These are phyloP conservation scores for Fusarium sp. DNA, from an alignment of 2,329 filamentous ascomycete genomes.

Conservation along the genomic window DNA sequence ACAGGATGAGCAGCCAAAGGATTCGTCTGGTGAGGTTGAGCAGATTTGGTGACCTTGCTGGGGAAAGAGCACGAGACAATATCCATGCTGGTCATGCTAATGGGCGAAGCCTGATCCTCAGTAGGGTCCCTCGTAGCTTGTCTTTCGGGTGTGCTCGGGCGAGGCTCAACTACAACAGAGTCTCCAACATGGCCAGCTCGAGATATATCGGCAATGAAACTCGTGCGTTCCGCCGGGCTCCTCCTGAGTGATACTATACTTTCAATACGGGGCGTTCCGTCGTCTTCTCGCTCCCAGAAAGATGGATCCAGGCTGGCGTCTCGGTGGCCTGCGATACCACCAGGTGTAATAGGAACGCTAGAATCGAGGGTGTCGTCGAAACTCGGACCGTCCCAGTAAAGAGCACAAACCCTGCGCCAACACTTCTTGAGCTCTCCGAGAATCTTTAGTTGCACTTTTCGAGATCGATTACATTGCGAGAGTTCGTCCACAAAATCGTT, in stretches of 20 bases:
- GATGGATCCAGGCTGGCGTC: conserved; percentile 69
- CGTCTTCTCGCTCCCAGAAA: conserved; percentile 66
- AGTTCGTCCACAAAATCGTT: conserved; percentile 77
- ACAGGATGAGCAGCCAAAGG: conserved; percentile 70
- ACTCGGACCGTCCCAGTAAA: conserved; percentile 88
- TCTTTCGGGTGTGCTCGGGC: conserved; percentile 65
- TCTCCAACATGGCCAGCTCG: conserved; percentile 64
- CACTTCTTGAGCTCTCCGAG: conserved; percentile 96
- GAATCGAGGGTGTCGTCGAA: conserved; percentile 74
- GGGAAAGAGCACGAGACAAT: conserved; percentile 76
- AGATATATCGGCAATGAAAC: conserved; percentile 64
- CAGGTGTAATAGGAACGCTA: conserved; percentile 80
- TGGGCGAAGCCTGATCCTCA: conserved; percentile 61
- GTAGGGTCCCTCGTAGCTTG: conserved; percentile 44
- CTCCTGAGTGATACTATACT: conserved; percentile 54
- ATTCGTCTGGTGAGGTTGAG: conserved; percentile 59
- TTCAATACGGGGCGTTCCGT: conserved; percentile 63
- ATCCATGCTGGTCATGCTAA: conserved; percentile 72
- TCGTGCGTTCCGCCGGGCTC: conserved; percentile 50
- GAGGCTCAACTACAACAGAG: conserved; percentile 61
- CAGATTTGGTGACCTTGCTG: conserved; percentile 62
- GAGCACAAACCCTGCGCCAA: conserved; percentile 90
- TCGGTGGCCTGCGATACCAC: conserved; percentile 77
- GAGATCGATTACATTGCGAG: conserved; percentile 59
- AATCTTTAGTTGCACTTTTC: conserved; percentile 81